Percentiles rank a stretch among this genome's conserved stretches.
Evolutionary conservation across 768 basidiomycete species (phyloP).

Genomic region (Pisolithus sp.): DNA sequence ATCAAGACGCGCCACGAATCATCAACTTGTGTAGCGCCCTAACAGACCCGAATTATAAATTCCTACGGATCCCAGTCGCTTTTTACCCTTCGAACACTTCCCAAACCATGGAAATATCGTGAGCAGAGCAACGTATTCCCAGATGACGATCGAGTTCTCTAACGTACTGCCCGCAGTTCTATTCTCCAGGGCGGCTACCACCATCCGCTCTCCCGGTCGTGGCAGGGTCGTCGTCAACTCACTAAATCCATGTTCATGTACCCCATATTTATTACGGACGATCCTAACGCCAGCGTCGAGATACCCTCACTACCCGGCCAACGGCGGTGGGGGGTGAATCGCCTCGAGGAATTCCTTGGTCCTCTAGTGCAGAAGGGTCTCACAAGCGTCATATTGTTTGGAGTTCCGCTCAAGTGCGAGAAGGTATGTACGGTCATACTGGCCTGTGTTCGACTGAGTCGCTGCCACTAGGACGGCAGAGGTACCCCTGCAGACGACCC

Average conservation of each 20-base stretch:
- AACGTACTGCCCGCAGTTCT: constrained; percentile 38
- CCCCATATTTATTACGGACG: constrained; percentile 96
- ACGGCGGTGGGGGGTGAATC: constrained; percentile 92
- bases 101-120: constrained; percentile 40
- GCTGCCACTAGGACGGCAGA: constrained; percentile 54
- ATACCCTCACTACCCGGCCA: constrained; percentile 82
- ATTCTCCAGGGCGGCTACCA: constrained; percentile 91
- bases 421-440: constrained; percentile 47
- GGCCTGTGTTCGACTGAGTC: neutral
- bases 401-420: constrained; percentile 72
- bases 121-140: constrained; percentile 12
- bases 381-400: constrained; percentile 89
- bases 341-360: constrained; percentile 76
- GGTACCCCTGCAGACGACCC: constrained; percentile 91
- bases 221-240: constrained; percentile 76
- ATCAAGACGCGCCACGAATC: too few relatives aligned
- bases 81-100: too few relatives aligned
- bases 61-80: too few relatives aligned
- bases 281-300: constrained; percentile 74
- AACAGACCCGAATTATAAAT: too few relatives aligned
- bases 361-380: constrained; percentile 89
- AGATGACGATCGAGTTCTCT: constrained; percentile 1
- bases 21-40: too few relatives aligned
- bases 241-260: constrained; percentile 97
- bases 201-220: constrained; percentile 82